Evolutionary conservation across 2,329 filamentous ascomycete species (phyloP).

Genomic region (Volutella citrinella): DNA sequence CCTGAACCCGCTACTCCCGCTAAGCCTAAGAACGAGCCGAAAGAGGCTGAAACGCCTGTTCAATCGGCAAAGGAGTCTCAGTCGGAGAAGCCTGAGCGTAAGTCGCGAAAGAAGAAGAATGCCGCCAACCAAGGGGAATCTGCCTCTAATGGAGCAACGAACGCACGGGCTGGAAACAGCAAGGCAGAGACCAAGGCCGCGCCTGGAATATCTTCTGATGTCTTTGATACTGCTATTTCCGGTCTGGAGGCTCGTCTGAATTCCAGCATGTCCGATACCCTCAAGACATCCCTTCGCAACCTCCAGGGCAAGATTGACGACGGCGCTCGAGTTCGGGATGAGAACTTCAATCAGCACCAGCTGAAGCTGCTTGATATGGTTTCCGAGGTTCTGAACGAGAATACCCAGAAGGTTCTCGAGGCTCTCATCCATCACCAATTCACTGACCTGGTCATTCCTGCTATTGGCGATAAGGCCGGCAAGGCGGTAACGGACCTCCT

Average conservation of each 20-base stretch:
- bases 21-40: slow-evolving; percentile 43
- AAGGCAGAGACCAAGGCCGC: slow-evolving; percentile 30
- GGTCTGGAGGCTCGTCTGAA: slow-evolving; percentile 52
- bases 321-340: slow-evolving; percentile 55
- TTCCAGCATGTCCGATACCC: slow-evolving; percentile 44
- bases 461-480: slow-evolving; percentile 64
- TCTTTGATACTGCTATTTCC: slow-evolving; percentile 52
- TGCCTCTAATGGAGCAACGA: slow-evolving; percentile 38
- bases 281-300: slow-evolving; percentile 58
- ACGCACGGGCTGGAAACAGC: slow-evolving; percentile 34
- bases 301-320: slow-evolving; percentile 63
- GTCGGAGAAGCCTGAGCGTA: slow-evolving; percentile 61
- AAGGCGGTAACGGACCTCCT: slow-evolving; percentile 71
- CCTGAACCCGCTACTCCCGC: slow-evolving; percentile 31
- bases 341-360: slow-evolving; percentile 51
- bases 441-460: slow-evolving; percentile 70
- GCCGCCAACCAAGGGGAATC: slow-evolving; percentile 43
- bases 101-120: slow-evolving; percentile 64
- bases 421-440: slow-evolving; percentile 76
- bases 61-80: slow-evolving; percentile 37
- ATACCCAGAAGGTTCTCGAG: slow-evolving; percentile 68
- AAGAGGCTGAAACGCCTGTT: slow-evolving; percentile 45
- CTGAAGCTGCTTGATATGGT: slow-evolving; percentile 55
- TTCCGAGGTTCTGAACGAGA: slow-evolving; percentile 58
- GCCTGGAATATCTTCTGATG: slow-evolving; percentile 39